phyloP scores from a whole-genome alignment of 2,329 filamentous ascomycete species.

The Trichoderma lentiforme region DNA sequence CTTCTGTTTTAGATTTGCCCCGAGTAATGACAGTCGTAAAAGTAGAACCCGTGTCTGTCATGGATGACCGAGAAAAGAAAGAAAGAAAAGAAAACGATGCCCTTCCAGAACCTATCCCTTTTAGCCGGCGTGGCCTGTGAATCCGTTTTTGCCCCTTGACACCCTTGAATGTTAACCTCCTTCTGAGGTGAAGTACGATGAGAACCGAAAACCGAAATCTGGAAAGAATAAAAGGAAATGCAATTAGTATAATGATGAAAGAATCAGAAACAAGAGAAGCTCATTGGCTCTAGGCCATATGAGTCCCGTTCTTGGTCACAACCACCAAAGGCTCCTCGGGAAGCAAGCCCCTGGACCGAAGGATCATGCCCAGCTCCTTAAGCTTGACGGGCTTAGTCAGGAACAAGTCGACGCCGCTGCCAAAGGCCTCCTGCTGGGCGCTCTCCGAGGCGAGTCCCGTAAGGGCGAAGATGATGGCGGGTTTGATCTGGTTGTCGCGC shows the following conservation, averaged over 20 bases:
- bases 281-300: background rate
- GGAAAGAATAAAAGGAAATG: background rate
- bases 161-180: background rate
- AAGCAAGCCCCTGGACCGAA: constrained; percentile 16
- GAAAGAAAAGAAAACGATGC: background rate
- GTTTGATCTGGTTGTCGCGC: constrained; percentile 37
- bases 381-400: constrained; percentile 52
- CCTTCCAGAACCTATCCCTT: background rate
- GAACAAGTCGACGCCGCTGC: constrained; percentile 52
- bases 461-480: constrained; percentile 49
- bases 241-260: background rate
- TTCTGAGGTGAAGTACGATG: background rate
- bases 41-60: background rate
- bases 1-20: background rate
- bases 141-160: background rate
- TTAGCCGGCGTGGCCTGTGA: background rate
- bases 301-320: constrained; percentile 8
- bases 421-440: constrained; percentile 51
- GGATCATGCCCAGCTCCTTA: constrained; percentile 33
- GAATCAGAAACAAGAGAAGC: background rate
- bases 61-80: background rate
- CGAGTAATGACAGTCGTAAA: background rate
- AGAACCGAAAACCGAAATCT: background rate
- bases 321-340: background rate
- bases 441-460: constrained; percentile 50